Evolutionary conservation across 768 basidiomycete species (phyloP), one percentile per base, ranked within the genome.

Genomic region (Boletus rubropictus): DNA sequence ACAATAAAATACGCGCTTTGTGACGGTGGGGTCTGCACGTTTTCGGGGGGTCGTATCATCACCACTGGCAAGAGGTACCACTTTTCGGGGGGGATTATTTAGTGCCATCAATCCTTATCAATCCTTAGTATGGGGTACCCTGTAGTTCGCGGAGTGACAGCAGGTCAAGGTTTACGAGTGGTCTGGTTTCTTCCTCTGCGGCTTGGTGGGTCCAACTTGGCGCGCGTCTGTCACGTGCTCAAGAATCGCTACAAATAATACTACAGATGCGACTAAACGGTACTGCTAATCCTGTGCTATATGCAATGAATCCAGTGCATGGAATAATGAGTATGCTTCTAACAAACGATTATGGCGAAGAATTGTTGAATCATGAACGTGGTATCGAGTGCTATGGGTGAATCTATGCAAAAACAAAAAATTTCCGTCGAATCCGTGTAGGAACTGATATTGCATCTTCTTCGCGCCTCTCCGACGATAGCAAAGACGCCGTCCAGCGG

Each of bases 1-100:
- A 60, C 87, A 89, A 62, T 86, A 86, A 66, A 94, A 95, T 21
- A 84, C 87, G 61, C 92, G 85, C 63, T 77, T 84, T 6, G 86
- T 93, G 52, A 80, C 56, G 42, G 69, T 64, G 27, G 69, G 59
- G 9, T 58, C 62, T 15, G 67, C 65, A 34, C 76, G 52, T 42
- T 56, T 70, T 37, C 75, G 72, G 34, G 73, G 67, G 22, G 73
- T 71, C 22, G 71, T 59, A 55, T 81, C 82, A 51, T 86, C 81
- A 36, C 84, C 86, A 57, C 70, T 76, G n/a, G 85, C 76, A 27
- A 89, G 72, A 32, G 87, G 85, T 8, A 89, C 73, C 6, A 76
- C 69, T 68, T 89, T 89, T 48, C 87, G 74, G 35, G 87, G 87
- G 29, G 86, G 86, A 21, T 73, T 70, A 59, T 70, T 82, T 43